A percentile compares a stretch with the other conserved stretches of the same genome.
phyloP scores from a whole-genome alignment of 163 green algal species.

The Chlamydomonas reinhardtii region DNA sequence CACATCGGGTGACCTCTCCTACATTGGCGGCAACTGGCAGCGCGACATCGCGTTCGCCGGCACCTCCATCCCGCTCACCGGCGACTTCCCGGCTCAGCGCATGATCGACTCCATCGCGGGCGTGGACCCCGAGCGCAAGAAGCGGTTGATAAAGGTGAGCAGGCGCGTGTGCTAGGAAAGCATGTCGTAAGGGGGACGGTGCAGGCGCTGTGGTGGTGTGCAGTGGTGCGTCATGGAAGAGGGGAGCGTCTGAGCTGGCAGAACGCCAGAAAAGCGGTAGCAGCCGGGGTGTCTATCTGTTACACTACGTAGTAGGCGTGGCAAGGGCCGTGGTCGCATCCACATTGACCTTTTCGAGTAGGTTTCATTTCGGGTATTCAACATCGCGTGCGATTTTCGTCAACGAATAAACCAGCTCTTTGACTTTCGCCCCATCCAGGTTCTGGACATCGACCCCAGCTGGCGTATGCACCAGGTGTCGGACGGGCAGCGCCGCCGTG shows the following conservation, averaged over 20 bases:
- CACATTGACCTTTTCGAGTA: too few relatives aligned
- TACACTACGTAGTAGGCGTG: too few relatives aligned
- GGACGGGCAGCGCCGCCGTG: constrained; percentile 96
- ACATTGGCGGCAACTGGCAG: constrained; percentile 94
- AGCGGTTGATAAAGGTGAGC: constrained; percentile 78
- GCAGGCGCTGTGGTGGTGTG: background rate
- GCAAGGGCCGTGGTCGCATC: too few relatives aligned
- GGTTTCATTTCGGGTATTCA: too few relatives aligned
- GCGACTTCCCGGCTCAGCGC: constrained; percentile 91
- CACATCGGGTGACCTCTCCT: constrained; percentile 87
- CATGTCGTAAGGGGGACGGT: background rate
- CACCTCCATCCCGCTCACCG: constrained; percentile 85
- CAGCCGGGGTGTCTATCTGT: too few relatives aligned
- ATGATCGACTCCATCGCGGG: constrained; percentile 92
- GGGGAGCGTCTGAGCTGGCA: too few relatives aligned
- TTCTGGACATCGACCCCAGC: constrained; percentile 92
- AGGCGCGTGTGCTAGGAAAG: too few relatives aligned
- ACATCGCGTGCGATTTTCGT: too few relatives aligned
- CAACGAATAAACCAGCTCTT: too few relatives aligned
- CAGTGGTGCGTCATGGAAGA: background rate
- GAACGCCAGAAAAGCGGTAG: too few relatives aligned
- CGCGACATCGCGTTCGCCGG: constrained; percentile 96
- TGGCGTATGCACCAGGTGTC: constrained; percentile 98
- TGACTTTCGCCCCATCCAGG: too few relatives aligned
- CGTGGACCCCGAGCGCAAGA: constrained; percentile 78